These are phyloP conservation scores for Globisporangium camurandrum DNA, from an alignment of 352 stramenopile species.

Conservation along the genomic window DNA sequence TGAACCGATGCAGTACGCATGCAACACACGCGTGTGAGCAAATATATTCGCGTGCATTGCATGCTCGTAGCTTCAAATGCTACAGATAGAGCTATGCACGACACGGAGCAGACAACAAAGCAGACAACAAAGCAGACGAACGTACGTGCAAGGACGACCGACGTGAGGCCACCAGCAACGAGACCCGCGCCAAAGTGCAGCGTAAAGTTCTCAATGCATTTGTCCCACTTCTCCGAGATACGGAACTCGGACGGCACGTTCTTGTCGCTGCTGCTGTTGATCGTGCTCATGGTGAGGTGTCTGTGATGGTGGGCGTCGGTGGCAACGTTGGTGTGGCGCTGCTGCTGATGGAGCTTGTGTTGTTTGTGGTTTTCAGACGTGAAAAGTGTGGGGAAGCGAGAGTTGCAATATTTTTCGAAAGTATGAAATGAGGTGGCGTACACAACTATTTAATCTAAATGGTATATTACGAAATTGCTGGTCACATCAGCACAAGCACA, in stretches of 20 bases:
- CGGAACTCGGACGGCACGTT: constrained; percentile 82
- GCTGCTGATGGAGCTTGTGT: no score
- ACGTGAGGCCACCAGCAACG: constrained; percentile 74
- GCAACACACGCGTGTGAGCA: neutral
- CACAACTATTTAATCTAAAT: no score
- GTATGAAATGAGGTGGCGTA: no score
- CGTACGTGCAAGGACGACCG: constrained; percentile 76
- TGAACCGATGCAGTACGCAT: neutral
- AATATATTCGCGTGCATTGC: no score
- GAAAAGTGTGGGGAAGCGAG: no score
- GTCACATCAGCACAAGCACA: neutral
- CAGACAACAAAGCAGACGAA: constrained; percentile 8
- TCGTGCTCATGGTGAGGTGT: constrained; percentile 8
- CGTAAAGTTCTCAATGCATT: constrained; percentile 85
- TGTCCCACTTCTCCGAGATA: constrained; percentile 89
- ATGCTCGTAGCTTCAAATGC: no score
- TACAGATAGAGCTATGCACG: neutral
- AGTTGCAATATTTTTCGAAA: no score
- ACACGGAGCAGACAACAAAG: neutral
- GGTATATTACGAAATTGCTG: no score
- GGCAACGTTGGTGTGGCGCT: no score
- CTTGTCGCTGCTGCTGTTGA: constrained; percentile 28
- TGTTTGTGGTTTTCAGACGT: no score
- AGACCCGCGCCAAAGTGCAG: constrained; percentile 80
- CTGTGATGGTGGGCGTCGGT: no score